Evolutionary conservation across 2,329 filamentous ascomycete species (phyloP), one percentile per base, ranked within the genome.

Genomic region (Venturiaceae sp.): DNA sequence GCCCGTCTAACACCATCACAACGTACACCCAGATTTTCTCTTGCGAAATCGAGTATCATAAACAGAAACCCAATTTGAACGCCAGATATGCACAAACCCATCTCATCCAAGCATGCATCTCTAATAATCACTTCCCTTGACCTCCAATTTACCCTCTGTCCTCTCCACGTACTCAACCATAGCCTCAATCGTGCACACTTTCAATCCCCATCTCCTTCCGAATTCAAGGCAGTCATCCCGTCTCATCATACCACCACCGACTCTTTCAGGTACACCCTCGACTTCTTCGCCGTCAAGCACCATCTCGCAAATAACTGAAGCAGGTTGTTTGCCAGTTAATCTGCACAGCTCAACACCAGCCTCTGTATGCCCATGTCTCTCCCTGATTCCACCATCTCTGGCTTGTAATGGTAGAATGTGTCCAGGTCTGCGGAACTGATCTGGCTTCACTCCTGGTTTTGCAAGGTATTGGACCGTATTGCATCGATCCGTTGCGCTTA

Each of bases 111-210:
- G 33, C n/a, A 9, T 8, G 5, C 0, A 6, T 11, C 21, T 23
- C 34, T 60, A 66, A 55, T 66, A 66, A 58, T 63, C 64, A 26
- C 30, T 44, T 14, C 60, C 63, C 36, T 59, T 55, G 13, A 60
- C 61, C 50, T 62, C 65, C 61, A 71, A 54, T 64, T 68, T 71
- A 6, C 85, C 85, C 75, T 92, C 86, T 39, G 79, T 85, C 77
- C 84, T 85, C 72, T 94, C 87, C 60, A 96, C 76, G 71, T 95
- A 88, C 59, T 77, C 78, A 30, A 92, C 86, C 74, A 99, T 73
- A 73, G 92, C 91, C 70, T 92, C 91, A 74, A 99, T 97, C 32
- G 94, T 97, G 75, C 92, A 95, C 60, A 95, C 90, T 77, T 88
- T 94, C 65, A 99, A 77, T 4, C 91, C 91, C 85, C 88, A 97